Conservation (phyloP, 306 rosid genomes). For the Abrus precatorius region DNA sequence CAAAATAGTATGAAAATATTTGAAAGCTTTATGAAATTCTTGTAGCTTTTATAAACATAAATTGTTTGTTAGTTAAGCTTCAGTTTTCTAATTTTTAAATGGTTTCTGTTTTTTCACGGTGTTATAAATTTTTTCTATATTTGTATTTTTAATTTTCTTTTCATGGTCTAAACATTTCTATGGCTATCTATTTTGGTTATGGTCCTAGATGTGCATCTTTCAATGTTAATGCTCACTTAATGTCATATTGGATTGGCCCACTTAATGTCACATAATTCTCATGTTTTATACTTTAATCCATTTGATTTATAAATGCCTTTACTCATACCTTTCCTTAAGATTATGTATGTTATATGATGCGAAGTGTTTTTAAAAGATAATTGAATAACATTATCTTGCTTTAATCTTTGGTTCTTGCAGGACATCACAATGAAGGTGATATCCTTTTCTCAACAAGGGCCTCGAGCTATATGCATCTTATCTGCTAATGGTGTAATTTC, state of each 20-base stretch:
- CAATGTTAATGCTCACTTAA: not conserved
- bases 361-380: constrained; percentile 4
- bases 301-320: not conserved
- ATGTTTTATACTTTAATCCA: not conserved
- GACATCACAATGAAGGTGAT: constrained; percentile 80
- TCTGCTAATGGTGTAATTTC: constrained; percentile 83
- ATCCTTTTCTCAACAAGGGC: constrained; percentile 80
- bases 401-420: constrained; percentile 56
- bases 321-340: not conserved
- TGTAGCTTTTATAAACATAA: not conserved
- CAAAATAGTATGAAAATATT: not conserved
- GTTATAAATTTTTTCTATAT: not conserved
- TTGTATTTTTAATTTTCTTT: not conserved
- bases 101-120: not conserved
- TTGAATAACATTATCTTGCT: constrained; percentile 40
- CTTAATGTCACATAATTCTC: too few species aligned
- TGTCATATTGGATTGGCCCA: not conserved
- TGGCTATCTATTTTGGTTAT: not conserved
- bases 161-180: not conserved
- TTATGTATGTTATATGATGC: not conserved
- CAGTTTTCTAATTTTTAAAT: not conserved
- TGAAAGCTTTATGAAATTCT: not conserved
- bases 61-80: not conserved
- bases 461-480: constrained; percentile 82
- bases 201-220: not conserved